Percentiles rank a stretch among this genome's conserved stretches.
phyloP scores from a whole-genome alignment of 2,329 filamentous ascomycete genomes.

The Fusarium sp. region DNA sequence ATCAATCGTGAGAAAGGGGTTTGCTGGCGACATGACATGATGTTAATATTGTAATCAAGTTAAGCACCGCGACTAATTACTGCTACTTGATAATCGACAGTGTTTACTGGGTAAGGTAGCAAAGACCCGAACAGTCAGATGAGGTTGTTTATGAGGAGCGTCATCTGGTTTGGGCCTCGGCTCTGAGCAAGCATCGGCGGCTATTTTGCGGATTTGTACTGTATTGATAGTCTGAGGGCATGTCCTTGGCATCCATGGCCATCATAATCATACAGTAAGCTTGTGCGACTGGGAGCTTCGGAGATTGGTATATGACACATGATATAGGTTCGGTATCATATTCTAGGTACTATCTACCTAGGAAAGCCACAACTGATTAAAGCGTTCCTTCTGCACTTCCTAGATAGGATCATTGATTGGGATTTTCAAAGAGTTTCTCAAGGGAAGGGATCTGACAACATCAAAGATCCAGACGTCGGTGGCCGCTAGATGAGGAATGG shows the following conservation, averaged over 20 bases:
- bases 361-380: not conserved
- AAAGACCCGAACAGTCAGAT: not conserved
- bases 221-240: not conserved
- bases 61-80: not conserved
- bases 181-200: constrained; percentile 5
- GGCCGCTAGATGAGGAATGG: constrained; percentile 25
- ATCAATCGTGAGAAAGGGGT: not conserved
- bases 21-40: not conserved
- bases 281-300: not conserved
- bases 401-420: not conserved
- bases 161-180: constrained; percentile 16
- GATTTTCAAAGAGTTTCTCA: not conserved
- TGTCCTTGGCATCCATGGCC: not conserved
- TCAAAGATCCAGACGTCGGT: constrained; percentile 18
- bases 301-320: not conserved
- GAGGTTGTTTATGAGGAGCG: not conserved
- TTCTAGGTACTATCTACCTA: not conserved
- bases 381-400: not conserved
- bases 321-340: not conserved
- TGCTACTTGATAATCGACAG: not conserved
- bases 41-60: not conserved
- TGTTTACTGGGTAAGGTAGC: not conserved
- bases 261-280: constrained; percentile 1
- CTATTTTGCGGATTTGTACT: constrained; percentile 25
- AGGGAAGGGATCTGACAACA: not conserved